A percentile compares a stretch with the other conserved stretches of the same genome.
Evolutionary conservation across 495 filamentous ascomycete genomes (phyloP).

Genomic region (Penicillium diatomitis): DNA sequence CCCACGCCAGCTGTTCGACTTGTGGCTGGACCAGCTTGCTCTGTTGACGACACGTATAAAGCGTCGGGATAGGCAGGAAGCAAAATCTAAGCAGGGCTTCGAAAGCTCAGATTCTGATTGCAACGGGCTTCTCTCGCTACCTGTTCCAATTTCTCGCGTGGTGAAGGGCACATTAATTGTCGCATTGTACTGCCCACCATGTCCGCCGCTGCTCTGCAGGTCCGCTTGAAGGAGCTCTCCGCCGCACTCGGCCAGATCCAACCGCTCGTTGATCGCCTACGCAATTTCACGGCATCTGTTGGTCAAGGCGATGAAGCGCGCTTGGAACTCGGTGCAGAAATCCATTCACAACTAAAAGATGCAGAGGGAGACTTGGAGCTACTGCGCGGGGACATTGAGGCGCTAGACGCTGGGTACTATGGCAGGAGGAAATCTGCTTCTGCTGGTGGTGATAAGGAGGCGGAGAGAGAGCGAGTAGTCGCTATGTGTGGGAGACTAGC

Average conservation of each 20-base stretch:
- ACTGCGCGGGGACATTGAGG: slow-evolving; percentile 67
- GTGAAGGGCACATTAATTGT: background rate
- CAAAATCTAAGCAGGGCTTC: too few species aligned
- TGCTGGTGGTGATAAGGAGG: slow-evolving; percentile 39
- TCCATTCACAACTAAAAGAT: slow-evolving; percentile 72
- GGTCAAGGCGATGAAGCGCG: slow-evolving; percentile 53
- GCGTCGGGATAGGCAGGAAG: too few species aligned
- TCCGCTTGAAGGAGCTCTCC: slow-evolving; percentile 59
- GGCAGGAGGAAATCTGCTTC: slow-evolving; percentile 24
- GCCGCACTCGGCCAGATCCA: slow-evolving; percentile 57
- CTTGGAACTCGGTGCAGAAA: slow-evolving; percentile 71
- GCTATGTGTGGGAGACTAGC: slow-evolving; percentile 54
- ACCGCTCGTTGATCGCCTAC: slow-evolving; percentile 66
- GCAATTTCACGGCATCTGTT: slow-evolving; percentile 55
- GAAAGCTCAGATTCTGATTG: too few species aligned
- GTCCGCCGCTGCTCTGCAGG: slow-evolving; percentile 50
- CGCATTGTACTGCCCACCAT: slow-evolving; percentile 19
- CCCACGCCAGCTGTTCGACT: slow-evolving; percentile 15
- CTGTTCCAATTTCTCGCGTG: too few species aligned
- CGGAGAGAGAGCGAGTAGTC: slow-evolving; percentile 49
- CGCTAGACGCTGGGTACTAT: slow-evolving; percentile 40
- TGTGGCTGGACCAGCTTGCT: background rate
- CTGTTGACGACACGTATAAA: background rate
- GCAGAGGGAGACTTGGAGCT: slow-evolving; percentile 82
- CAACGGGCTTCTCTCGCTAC: too few species aligned